Percentiles rank a stretch among this genome's conserved stretches.
phyloP scores from a whole-genome alignment of 2,329 filamentous ascomycete species.

The Pezicula neosporulosa region DNA sequence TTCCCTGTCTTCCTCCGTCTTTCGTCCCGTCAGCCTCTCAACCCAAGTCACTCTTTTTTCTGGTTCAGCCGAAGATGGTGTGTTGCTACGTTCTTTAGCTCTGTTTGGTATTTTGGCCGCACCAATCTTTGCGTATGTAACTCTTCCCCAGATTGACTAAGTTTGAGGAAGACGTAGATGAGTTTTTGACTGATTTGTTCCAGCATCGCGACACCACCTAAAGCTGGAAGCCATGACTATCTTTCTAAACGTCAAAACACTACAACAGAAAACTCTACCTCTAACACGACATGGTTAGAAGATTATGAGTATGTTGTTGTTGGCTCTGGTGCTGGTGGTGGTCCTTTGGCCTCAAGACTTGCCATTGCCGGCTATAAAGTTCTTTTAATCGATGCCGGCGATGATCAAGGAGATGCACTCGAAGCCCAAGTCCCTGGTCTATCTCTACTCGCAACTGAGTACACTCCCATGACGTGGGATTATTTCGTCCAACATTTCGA shows the following conservation, averaged over 20 bases:
- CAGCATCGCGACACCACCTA: not conserved
- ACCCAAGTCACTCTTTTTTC: no score
- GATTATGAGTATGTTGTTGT: slow-evolving; percentile 51
- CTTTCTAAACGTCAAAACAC: not conserved
- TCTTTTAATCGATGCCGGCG: slow-evolving; percentile 51
- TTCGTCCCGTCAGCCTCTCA: no score
- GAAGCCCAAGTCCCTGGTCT: slow-evolving; percentile 45
- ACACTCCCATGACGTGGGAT: slow-evolving; percentile 46
- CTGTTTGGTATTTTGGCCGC: no score
- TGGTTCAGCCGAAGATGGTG: no score
- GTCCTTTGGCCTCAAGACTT: slow-evolving; percentile 44
- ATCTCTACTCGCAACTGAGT: slow-evolving; percentile 41
- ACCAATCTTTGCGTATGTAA: no score
- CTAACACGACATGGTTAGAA: not conserved
- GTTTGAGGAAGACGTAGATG: no score
- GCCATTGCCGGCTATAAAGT: slow-evolving; percentile 48
- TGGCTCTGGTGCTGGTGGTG: slow-evolving; percentile 48
- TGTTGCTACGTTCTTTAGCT: no score
- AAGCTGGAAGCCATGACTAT: not conserved
- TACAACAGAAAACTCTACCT: not conserved
- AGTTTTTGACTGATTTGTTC: not conserved
- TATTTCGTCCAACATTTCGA: slow-evolving; percentile 29
- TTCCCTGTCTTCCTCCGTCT: no score
- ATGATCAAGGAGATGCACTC: slow-evolving; percentile 41
- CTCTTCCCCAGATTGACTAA: no score